Evolutionary conservation across 805 yeast species (phyloP).

Genomic region (Huiozyma naganishii): DNA sequence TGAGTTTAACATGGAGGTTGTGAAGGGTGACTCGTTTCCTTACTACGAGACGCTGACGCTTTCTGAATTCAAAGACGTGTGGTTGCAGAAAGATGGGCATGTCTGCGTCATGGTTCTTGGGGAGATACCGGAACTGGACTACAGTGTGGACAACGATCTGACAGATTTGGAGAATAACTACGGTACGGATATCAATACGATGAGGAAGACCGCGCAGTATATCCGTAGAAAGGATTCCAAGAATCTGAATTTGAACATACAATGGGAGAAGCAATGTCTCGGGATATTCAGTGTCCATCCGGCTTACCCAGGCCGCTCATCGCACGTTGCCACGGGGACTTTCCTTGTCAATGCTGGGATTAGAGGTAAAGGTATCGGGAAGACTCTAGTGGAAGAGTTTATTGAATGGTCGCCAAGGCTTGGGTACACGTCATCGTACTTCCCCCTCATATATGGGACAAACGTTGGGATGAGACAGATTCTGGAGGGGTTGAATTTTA

Average conservation of each 20-base stretch:
- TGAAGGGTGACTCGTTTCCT: conserved; percentile 79
- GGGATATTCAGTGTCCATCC: conserved; percentile 83
- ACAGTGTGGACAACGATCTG: conserved; percentile 12
- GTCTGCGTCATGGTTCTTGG: conserved; percentile 58
- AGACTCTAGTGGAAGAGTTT: conserved; percentile 71
- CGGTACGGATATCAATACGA: conserved; percentile 5
- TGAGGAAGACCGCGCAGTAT: conserved; percentile 19
- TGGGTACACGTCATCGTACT: conserved; percentile 76
- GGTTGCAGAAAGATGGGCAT: conserved; percentile 57
- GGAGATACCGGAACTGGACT: conserved; percentile 44
- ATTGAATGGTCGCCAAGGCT: conserved; percentile 84
- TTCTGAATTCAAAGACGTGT: conserved; percentile 68
- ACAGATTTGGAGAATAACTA: conserved; percentile 6
- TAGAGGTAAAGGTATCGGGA: conserved; percentile 85
- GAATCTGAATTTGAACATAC: conserved; percentile 32
- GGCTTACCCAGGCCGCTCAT: conserved; percentile 83
- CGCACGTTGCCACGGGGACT: conserved; percentile 86
- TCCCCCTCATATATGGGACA: conserved; percentile 81
- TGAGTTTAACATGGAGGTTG: conserved; percentile 88
- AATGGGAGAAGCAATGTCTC: conserved; percentile 88
- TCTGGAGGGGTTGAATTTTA: conserved; percentile 67
- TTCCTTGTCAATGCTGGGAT: conserved; percentile 88
- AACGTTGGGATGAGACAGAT: conserved; percentile 74
- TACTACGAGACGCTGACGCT: conserved; percentile 69
- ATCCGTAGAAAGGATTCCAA: conserved; percentile 19